Conservation (phyloP, 140 eudicot genomes). For the Oenanthe javanica region DNA sequence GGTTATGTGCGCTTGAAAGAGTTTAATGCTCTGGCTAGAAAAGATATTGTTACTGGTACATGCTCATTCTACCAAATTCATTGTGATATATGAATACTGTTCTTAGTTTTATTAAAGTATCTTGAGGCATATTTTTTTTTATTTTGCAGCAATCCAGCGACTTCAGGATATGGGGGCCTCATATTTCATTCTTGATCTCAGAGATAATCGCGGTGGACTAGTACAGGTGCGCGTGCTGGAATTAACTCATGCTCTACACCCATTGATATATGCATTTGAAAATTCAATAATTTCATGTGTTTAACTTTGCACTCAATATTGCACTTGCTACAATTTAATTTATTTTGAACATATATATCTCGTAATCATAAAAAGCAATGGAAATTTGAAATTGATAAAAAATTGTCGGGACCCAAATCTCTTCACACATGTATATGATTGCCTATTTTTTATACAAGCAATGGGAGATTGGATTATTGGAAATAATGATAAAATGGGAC, state of each 20-base stretch:
- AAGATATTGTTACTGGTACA: slow-evolving; percentile 80
- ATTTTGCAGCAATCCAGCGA: slow-evolving; percentile 81
- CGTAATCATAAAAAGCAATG: not conserved
- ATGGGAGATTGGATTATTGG: not conserved
- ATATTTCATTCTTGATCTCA: slow-evolving; percentile 74
- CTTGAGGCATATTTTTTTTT: not conserved
- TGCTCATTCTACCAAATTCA: slow-evolving; percentile 7
- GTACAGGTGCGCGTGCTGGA: slow-evolving; percentile 53
- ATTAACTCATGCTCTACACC: not conserved
- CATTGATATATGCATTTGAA: not conserved
- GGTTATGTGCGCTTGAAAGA: slow-evolving; percentile 93
- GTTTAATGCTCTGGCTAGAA: slow-evolving; percentile 92
- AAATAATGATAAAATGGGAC: not conserved
- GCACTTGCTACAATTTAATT: not conserved
- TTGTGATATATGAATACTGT: not conserved
- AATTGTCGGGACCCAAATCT: not conserved
- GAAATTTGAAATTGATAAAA: not conserved
- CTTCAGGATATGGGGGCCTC: slow-evolving; percentile 87
- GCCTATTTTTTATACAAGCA: not conserved
- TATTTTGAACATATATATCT: not conserved
- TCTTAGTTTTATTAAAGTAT: not conserved
- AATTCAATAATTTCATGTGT: not conserved
- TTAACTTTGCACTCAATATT: not conserved
- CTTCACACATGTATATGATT: not conserved
- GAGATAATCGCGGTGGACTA: slow-evolving; percentile 93